Percentiles rank a stretch among this genome's conserved stretches.
These are phyloP conservation scores for Metroxylon sagu DNA, from an alignment of 176 grass and related monocot genomes.

Conservation along the genomic window DNA sequence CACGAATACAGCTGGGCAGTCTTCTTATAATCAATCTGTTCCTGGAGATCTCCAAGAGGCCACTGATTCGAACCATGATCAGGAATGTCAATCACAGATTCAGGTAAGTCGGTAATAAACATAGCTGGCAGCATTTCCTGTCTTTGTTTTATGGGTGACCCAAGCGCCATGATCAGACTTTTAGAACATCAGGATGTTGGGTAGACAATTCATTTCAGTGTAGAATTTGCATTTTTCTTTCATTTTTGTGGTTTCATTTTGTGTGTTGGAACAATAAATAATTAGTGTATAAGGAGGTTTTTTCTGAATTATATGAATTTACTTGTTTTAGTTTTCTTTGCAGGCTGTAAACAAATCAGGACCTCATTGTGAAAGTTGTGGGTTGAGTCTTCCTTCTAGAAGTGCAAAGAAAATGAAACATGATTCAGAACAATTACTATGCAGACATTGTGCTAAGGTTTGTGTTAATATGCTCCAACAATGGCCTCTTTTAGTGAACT, in stretches of 20 bases:
- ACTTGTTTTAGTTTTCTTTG: conserved; percentile 1
- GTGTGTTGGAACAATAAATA: too few relatives aligned
- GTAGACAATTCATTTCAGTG: too few relatives aligned
- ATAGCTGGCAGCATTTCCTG: too few relatives aligned
- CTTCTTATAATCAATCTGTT: conserved; percentile 31
- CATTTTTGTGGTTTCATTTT: too few relatives aligned
- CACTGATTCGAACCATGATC: conserved; percentile 53
- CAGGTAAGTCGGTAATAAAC: conserved; percentile 24
- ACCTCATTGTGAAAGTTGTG: conserved; percentile 49
- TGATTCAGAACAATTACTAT: conserved; percentile 32
- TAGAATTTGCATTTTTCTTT: too few relatives aligned
- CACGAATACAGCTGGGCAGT: conserved; percentile 18
- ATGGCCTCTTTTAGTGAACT: not conserved
- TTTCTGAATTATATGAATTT: conserved; percentile 8
- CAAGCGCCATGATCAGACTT: too few relatives aligned
- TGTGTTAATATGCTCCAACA: not conserved
- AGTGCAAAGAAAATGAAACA: conserved; percentile 55
- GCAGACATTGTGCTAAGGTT: conserved; percentile 69
- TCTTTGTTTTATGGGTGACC: too few relatives aligned
- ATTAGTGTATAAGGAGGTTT: not conserved
- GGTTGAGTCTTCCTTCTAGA: conserved; percentile 37
- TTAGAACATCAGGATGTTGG: too few relatives aligned
- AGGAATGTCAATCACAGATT: conserved; percentile 54
- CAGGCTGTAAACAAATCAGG: conserved; percentile 40
- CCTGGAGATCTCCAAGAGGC: conserved; percentile 28